phyloP scores from a whole-genome alignment of 2,329 filamentous ascomycete species.

The Pseudopyricularia javanii region DNA sequence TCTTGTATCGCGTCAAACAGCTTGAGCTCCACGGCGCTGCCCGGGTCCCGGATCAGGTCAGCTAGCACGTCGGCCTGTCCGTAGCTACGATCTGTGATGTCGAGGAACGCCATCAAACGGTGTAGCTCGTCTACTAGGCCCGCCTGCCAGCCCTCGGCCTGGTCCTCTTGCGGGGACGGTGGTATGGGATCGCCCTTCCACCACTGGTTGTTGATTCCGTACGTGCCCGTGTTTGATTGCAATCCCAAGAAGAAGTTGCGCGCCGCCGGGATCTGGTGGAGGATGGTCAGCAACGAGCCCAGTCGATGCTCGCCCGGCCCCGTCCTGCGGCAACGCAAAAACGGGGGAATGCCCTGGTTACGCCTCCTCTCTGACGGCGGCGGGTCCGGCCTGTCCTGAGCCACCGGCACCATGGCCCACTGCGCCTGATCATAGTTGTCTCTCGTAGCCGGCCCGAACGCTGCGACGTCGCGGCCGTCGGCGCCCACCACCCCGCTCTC shows the following conservation, averaged over 20 bases:
- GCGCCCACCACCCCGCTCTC: constrained; percentile 32
- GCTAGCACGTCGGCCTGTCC: constrained; percentile 38
- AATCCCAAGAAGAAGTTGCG: constrained; percentile 38
- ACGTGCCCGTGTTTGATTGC: constrained; percentile 22
- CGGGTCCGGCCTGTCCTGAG: constrained; percentile 21
- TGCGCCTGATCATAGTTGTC: constrained; percentile 38
- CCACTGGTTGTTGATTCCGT: constrained; percentile 46
- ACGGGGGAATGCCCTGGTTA: constrained; percentile 30
- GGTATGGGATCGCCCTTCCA: constrained; percentile 46
- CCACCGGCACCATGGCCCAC: constrained; percentile 45
- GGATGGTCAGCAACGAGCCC: constrained; percentile 43
- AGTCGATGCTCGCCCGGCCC: constrained; percentile 25
- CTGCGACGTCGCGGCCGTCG: constrained; percentile 23
- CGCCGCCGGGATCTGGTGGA: constrained; percentile 45
- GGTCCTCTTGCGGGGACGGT: constrained; percentile 16
- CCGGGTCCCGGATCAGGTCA: constrained; percentile 9
- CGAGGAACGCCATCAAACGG: constrained; percentile 51
- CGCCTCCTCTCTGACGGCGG: constrained; percentile 32
- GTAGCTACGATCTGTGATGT: constrained; percentile 46
- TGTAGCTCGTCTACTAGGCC: constrained; percentile 43
- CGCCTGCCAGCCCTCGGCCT: constrained; percentile 14
- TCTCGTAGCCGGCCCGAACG: constrained; percentile 49
- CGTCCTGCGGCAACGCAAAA: constrained; percentile 29
- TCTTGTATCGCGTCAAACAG: background rate
- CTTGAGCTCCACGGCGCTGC: background rate